These are phyloP conservation scores for Caloboletus firmus DNA, from an alignment of 1,284 basidiomycete genomes.

Conservation along the genomic window DNA sequence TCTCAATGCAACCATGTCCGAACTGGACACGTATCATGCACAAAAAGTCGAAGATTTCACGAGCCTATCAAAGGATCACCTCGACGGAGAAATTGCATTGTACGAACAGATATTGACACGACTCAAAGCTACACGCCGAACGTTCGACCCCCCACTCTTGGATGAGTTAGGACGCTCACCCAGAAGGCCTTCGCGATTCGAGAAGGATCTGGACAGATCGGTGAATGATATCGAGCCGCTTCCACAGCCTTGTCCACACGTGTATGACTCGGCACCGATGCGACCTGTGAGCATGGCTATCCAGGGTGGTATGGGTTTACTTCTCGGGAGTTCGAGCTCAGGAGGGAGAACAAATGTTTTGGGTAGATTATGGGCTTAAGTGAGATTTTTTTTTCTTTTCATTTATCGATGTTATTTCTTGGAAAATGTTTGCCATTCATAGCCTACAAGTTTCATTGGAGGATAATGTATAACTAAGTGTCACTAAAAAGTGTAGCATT, in stretches of 20 bases:
- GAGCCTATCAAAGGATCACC: conserved; percentile 58
- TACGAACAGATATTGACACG: conserved; percentile 69
- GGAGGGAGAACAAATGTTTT: conserved; percentile 57
- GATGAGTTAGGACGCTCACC: conserved; percentile 46
- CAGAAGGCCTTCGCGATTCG: conserved; percentile 68
- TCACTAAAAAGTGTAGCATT: background rate
- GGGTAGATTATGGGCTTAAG: conserved; percentile 58
- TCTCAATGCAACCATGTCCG: conserved; percentile 83
- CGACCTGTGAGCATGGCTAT: conserved; percentile 73
- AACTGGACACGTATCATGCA: conserved; percentile 77
- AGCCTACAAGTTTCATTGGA: background rate
- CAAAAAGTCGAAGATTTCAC: conserved; percentile 74
- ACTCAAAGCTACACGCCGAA: conserved; percentile 52
- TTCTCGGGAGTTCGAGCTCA: conserved; percentile 46
- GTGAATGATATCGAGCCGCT: conserved; percentile 52
- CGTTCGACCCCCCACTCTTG: conserved; percentile 51
- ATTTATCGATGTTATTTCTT: background rate
- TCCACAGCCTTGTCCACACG: conserved; percentile 71
- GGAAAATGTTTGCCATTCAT: background rate
- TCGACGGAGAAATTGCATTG: conserved; percentile 74
- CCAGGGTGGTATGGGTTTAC: conserved; percentile 64
- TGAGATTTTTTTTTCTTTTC: background rate
- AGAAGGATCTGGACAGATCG: conserved; percentile 64
- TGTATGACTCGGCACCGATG: conserved; percentile 73
- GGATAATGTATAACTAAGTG: background rate